Conservation (phyloP, 805 yeast species). For the Sugiyamaella smithiae region DNA sequence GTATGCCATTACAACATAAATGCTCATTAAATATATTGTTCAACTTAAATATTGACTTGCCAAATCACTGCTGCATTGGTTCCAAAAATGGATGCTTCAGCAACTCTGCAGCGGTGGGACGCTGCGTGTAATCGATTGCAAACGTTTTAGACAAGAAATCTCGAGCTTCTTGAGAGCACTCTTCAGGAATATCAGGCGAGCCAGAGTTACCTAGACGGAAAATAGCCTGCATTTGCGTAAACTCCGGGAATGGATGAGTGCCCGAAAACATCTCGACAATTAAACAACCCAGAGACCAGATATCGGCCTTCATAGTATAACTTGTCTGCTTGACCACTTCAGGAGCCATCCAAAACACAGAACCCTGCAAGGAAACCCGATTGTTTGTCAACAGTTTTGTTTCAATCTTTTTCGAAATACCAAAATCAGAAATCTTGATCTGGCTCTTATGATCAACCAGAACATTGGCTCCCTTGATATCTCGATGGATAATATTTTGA, state of each 20-base stretch:
- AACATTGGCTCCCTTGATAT: slow-evolving; percentile 86
- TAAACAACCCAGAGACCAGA: slow-evolving; percentile 96
- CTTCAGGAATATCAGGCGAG: slow-evolving; percentile 73
- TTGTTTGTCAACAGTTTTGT: slow-evolving; percentile 47
- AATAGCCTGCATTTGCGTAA: slow-evolving; percentile 95
- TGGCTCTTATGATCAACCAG: slow-evolving; percentile 75
- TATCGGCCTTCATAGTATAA: slow-evolving; percentile 89
- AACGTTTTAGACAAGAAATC: slow-evolving; percentile 67
- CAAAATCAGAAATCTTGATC: slow-evolving; percentile 84
- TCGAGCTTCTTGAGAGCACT: slow-evolving; percentile 60
- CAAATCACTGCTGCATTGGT: slow-evolving; percentile 11
- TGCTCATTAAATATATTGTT: neutral
- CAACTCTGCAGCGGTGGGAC: slow-evolving; percentile 73
- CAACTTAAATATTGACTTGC: too few relatives aligned
- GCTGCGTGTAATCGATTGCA: slow-evolving; percentile 65
- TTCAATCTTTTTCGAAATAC: slow-evolving; percentile 69
- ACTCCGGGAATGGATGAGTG: slow-evolving; percentile 91
- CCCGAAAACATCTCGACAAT: slow-evolving; percentile 96
- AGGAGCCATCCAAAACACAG: slow-evolving; percentile 99
- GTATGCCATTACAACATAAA: neutral
- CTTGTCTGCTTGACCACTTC: slow-evolving; percentile 94
- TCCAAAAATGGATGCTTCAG: slow-evolving; percentile 56
- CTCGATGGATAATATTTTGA: slow-evolving; percentile 76
- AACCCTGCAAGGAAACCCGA: slow-evolving; percentile 88
- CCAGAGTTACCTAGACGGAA: slow-evolving; percentile 83